Percentiles rank a stretch among this genome's conserved stretches.
phyloP scores from a whole-genome alignment of 345 rosid species.

The Pistacia integerrima region DNA sequence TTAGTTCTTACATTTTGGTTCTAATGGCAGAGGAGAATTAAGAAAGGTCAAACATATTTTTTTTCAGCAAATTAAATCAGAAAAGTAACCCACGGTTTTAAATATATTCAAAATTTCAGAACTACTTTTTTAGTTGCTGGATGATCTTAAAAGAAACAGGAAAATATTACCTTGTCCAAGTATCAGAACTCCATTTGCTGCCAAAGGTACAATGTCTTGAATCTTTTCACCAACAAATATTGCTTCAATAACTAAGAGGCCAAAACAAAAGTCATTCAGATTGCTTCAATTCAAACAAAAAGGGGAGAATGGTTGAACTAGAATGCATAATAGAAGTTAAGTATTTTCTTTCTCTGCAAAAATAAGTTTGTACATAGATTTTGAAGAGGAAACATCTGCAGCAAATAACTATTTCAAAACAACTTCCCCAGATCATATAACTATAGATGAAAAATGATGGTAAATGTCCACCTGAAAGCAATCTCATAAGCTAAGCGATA shows the following conservation, averaged over 20 bases:
- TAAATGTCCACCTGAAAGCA: constrained; percentile 1
- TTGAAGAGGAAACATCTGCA: not conserved
- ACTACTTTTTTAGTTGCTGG: not conserved
- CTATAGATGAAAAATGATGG: not conserved
- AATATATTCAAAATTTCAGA: constrained; percentile 1
- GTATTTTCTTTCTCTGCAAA: not conserved
- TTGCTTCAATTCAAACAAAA: not conserved
- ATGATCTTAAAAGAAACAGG: constrained; percentile 6
- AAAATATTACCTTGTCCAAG: constrained; percentile 68
- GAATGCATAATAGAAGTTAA: not conserved
- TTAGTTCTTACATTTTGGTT: not conserved
- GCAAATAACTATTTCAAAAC: not conserved
- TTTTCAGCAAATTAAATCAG: not conserved
- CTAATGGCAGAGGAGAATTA: not conserved
- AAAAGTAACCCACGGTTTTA: not conserved
- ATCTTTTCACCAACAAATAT: constrained; percentile 66
- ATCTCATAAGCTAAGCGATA: not conserved
- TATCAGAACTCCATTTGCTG: constrained; percentile 56
- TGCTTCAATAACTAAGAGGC: constrained; percentile 49
- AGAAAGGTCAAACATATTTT: not conserved
- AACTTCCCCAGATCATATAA: not conserved
- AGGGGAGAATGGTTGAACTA: not conserved
- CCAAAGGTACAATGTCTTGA: constrained; percentile 53
- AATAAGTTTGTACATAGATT: not conserved
- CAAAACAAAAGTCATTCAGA: constrained; percentile 19